These are phyloP conservation scores for Herpetomonas samuelpessoai DNA, from an alignment of 208 protist genomes.

Conservation along the genomic window DNA sequence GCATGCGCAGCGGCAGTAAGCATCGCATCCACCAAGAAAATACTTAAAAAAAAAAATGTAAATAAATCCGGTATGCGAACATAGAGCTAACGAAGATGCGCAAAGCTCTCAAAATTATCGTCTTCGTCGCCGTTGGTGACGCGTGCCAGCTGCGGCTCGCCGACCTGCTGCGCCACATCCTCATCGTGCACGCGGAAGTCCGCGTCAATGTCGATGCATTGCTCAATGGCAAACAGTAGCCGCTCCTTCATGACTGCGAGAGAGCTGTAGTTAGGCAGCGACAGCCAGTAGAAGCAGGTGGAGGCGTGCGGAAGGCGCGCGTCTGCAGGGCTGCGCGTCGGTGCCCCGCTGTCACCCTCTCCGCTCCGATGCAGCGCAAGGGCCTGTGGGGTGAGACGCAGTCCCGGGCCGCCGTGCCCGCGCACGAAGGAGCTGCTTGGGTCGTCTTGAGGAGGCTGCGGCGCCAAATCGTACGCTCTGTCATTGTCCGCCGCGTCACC, in stretches of 20 bases:
- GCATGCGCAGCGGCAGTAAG: too few relatives aligned
- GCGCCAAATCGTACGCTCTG: background rate
- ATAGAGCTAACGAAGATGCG: constrained; percentile 78
- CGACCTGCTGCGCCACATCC: constrained; percentile 42
- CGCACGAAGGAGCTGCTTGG: background rate
- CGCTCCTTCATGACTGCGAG: constrained; percentile 86
- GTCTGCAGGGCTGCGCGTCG: constrained; percentile 27
- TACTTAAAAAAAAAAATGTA: too few relatives aligned
- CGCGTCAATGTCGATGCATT: constrained; percentile 95
- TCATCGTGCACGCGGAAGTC: constrained; percentile 88
- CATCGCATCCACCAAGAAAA: too few relatives aligned
- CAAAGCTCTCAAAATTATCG: constrained; percentile 89
- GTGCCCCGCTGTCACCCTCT: background rate
- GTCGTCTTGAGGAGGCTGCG: constrained; percentile 4
- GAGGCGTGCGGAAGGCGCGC: constrained; percentile 89
- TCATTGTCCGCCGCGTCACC: background rate
- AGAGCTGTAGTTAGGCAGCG: constrained; percentile 90
- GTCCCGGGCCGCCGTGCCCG: background rate
- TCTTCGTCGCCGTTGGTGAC: constrained; percentile 62
- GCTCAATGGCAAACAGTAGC: constrained; percentile 94
- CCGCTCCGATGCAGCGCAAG: background rate
- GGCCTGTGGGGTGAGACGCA: background rate
- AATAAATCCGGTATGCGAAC: background rate
- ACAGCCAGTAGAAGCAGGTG: constrained; percentile 96
- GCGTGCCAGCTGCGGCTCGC: constrained; percentile 44